These are phyloP conservation scores for Ophiostoma triangulosporum DNA, from an alignment of 2,329 filamentous ascomycete species.

Conservation along the genomic window DNA sequence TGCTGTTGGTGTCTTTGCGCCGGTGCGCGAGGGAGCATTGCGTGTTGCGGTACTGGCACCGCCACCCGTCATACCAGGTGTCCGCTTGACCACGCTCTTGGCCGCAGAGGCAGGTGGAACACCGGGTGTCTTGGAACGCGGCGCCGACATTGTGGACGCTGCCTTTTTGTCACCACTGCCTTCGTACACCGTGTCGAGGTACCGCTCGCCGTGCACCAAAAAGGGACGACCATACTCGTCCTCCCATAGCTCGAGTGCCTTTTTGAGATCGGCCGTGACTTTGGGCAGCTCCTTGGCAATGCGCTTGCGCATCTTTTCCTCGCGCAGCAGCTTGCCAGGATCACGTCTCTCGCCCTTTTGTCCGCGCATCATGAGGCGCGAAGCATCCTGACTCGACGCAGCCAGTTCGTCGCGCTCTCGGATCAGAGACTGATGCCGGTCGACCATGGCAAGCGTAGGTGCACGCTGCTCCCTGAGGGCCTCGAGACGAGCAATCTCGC, in stretches of 20 bases:
- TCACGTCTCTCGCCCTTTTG: conserved; percentile 91
- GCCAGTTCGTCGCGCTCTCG: conserved; percentile 76
- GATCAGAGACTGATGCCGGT: conserved; percentile 69
- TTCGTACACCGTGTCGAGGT: conserved; percentile 70
- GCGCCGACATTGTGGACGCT: conserved; percentile 36
- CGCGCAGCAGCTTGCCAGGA: conserved; percentile 79
- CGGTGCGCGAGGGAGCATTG: conserved; percentile 23
- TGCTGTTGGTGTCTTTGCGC: conserved; percentile 44
- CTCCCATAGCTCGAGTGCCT: conserved; percentile 75
- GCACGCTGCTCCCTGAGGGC: conserved; percentile 74
- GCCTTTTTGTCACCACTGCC: conserved; percentile 24
- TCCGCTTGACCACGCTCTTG: conserved; percentile 8
- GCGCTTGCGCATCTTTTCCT: conserved; percentile 97
- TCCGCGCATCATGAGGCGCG: conserved; percentile 78
- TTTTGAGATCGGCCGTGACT: conserved; percentile 70
- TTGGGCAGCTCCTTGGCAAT: conserved; percentile 94
- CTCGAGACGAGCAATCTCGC: conserved; percentile 73
- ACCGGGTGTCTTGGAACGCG: conserved; percentile 60
- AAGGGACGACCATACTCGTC: conserved; percentile 90
- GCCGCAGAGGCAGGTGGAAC: conserved; percentile 29
- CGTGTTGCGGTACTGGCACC: not conserved
- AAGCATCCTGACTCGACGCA: conserved; percentile 89
- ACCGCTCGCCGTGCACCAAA: conserved; percentile 81
- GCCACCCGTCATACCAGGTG: conserved; percentile 12
- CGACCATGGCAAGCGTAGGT: conserved; percentile 68